Evolutionary conservation across 176 grass and related monocot genomes (phyloP), one percentile per base, ranked within the genome.

Genomic region (Raddia guianensis): DNA sequence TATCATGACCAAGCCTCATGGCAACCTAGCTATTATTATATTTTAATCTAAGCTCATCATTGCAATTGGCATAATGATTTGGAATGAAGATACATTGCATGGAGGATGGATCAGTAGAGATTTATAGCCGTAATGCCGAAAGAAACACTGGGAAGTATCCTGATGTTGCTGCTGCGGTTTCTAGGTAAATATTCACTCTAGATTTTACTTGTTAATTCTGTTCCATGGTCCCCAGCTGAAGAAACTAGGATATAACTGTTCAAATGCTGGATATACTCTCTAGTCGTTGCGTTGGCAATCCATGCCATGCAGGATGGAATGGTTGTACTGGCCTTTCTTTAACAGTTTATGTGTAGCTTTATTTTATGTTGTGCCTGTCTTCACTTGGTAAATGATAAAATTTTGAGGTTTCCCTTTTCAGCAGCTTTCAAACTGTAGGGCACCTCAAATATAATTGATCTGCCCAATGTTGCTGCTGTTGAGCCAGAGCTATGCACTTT

Each of bases 121-220:
- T 99, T 84, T 99, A 93, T 78, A 99, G 96, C 82, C 86, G 90
- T 15, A 99, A 95, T 71, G 96, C 92, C 77, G 96, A 99, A 91
- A 87, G 92, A 77, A 99, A 99, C 80, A 99, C 96, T 20, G 96
- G 88, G 68, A 99, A 99, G 69, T 99, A 99, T 83, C 92, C 96
- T 72, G 96, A 99, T 88, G 96, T 95, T 47, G 89, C 95, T 71
- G 88, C 87, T 82, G 93, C 90, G 1, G 90, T 99, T 50, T 89
- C 90, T 61, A 95, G 92, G 96, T 99, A 93, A 84, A 49, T 44
- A 72, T 64, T 15, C 48, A 5, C 13, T 2, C 32, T 75, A 67
- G 0, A 21, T 60, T 27, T 60, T 9, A 60, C 57, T 9, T 27
- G 21, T 60, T 19, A 60, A 27, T 27, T 3, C 57, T 21, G 57